Evolutionary conservation across 192 early-diverging fungal genomes (phyloP), one percentile per base, ranked within the genome.

Genomic region (Backusella sp.): DNA sequence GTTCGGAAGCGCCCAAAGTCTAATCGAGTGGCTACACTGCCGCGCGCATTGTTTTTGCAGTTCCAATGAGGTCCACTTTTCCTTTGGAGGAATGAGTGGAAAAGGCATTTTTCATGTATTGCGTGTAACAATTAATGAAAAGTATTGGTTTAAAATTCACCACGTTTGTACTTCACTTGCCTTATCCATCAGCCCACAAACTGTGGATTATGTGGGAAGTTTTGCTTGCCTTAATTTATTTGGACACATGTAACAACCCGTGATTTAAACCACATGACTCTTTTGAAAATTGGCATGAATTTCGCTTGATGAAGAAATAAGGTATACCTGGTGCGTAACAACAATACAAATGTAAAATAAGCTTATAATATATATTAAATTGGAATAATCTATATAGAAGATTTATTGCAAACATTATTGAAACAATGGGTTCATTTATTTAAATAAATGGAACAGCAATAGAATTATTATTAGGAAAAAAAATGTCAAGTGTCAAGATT

Each of bases 71-170:
- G 46, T 49, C 19, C 19, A 37, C 37, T 39, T 39, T 37, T 37
- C n/a, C n/a, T 36, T 72, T 23, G 28, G 28, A 52, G 23, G 28
- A 46, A 42, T 46, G 21, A 42, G 7, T 72, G 2, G 11, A 21
- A 62, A 62, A 14, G 56, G 56, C 9, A 62, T 62, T 62, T 62
- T 62, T 62, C n/a, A 49, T 49, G 46, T 49, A 12, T 62, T 28
- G 11, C 15, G 56, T 62, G 56, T 62, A 62, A 62, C 56, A 9
- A 2, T 28, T 62, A 3, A 62, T 62, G 23, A 62, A 62, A 62
- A 62, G 56, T 28, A 62, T 62, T 62, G 56, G 56, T 62, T 62
- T 62, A 62, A 12, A 62, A 62, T 62, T 62, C 21, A 62, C 56
- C 56, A 62, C 56, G 56, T 62, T 28, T 62, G 56, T 62, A 62